phyloP scores from a whole-genome alignment of 179 eudicot species.

The Nepenthes alata region DNA sequence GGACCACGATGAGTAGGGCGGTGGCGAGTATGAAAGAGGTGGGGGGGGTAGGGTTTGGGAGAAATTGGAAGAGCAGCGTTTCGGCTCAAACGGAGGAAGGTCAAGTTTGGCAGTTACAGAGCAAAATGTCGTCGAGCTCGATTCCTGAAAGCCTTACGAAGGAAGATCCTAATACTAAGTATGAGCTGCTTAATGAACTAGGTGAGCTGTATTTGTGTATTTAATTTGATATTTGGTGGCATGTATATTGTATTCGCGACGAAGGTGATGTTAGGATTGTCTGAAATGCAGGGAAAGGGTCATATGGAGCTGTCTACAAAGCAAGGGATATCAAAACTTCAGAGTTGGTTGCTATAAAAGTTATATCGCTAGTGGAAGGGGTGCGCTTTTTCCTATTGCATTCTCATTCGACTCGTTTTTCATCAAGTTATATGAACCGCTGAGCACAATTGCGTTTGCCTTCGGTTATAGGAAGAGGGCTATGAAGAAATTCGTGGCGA shows the following conservation, averaged over 20 bases:
- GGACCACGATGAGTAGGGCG: conserved; percentile 60
- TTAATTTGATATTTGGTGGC: conserved; percentile 1
- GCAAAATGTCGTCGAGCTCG: conserved; percentile 66
- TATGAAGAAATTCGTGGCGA: conserved; percentile 98
- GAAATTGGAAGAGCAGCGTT: conserved; percentile 20
- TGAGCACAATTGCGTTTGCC: conserved; percentile 3
- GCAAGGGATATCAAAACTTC: conserved; percentile 87
- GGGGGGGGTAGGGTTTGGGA: conserved; percentile 52
- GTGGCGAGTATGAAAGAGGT: conserved; percentile 88
- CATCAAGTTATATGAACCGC: conserved; percentile 1
- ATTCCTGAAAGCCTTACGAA: conserved; percentile 66
- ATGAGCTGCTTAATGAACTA: conserved; percentile 82
- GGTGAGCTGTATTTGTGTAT: conserved; percentile 28
- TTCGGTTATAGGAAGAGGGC: conserved; percentile 67
- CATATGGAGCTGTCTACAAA: conserved; percentile 95
- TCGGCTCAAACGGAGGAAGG: conserved; percentile 24
- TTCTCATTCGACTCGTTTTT: conserved; percentile 1
- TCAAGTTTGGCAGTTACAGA: conserved; percentile 33
- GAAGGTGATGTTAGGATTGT: conserved; percentile 10
- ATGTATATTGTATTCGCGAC: neutral
- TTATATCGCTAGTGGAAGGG: conserved; percentile 90
- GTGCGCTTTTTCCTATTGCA: conserved; percentile 20
- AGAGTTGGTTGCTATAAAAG: conserved; percentile 94
- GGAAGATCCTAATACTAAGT: conserved; percentile 79
- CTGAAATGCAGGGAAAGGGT: conserved; percentile 76